phyloP scores from a whole-genome alignment of 1,284 basidiomycete genomes.

The Pseudozyma sp. region DNA sequence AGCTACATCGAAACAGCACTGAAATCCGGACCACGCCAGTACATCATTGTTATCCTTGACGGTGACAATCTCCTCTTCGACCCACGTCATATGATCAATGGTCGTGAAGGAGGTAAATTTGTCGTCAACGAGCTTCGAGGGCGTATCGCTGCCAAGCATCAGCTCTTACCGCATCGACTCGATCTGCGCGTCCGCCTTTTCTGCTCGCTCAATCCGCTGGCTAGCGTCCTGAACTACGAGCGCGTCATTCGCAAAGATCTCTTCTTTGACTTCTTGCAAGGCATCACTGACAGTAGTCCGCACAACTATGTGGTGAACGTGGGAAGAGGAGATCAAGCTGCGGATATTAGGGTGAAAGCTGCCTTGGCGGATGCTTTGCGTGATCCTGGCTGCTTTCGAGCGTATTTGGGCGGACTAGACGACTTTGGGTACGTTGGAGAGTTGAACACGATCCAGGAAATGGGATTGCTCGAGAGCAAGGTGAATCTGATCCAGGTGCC shows the following conservation, averaged over 20 bases:
- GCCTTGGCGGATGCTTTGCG: constrained; percentile 40
- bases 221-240: neutral
- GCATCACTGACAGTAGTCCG: constrained; percentile 20
- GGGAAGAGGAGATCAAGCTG: constrained; percentile 31
- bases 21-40: constrained; percentile 6
- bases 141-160: constrained; percentile 39
- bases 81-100: constrained; percentile 25
- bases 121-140: constrained; percentile 22
- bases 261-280: constrained; percentile 33
- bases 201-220: constrained; percentile 2
- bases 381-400: constrained; percentile 35
- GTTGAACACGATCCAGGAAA: constrained; percentile 18
- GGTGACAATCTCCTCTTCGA: constrained; percentile 40
- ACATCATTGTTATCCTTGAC: constrained; percentile 39
- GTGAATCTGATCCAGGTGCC: constrained; percentile 46
- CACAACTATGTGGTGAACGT: constrained; percentile 44
- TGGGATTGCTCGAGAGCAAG: constrained; percentile 24
- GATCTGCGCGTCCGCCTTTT: constrained; percentile 41
- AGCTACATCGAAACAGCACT: constrained; percentile 6
- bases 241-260: constrained; percentile 5
- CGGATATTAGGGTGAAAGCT: constrained; percentile 40
- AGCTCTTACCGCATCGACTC: constrained; percentile 12
- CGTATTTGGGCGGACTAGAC: constrained; percentile 45
- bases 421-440: constrained; percentile 46
- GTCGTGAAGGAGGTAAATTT: constrained; percentile 36